Evolutionary conservation across 1,139 yeast genomes (phyloP).

Genomic region (Lodderomyces theae): DNA sequence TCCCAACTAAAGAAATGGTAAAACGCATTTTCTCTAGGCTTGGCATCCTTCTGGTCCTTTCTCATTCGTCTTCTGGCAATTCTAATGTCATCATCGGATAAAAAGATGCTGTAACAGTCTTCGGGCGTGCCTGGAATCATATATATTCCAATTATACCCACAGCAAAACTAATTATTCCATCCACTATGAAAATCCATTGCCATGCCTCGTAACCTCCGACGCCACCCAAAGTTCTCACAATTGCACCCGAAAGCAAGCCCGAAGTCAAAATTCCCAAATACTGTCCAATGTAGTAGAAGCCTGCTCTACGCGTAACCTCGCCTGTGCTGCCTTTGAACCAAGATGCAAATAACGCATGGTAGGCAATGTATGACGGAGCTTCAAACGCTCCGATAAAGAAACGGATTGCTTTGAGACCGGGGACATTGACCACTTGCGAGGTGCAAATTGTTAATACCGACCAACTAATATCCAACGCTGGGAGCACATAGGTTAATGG

Average conservation of each 20-base stretch:
- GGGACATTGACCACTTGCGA: constrained; percentile 45
- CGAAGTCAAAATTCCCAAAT: constrained; percentile 58
- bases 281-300: constrained; percentile 58
- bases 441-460: constrained; percentile 57
- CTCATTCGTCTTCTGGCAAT: constrained; percentile 58
- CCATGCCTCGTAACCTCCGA: constrained; percentile 59
- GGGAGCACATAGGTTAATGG: constrained; percentile 60
- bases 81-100: constrained; percentile 62
- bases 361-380: constrained; percentile 59
- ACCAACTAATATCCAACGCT: constrained; percentile 62
- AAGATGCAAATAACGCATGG: constrained; percentile 60
- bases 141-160: constrained; percentile 62
- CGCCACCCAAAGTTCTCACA: constrained; percentile 44
- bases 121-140: constrained; percentile 69
- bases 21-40: constrained; percentile 27
- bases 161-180: constrained; percentile 56
- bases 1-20: constrained; percentile 30
- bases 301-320: constrained; percentile 63
- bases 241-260: constrained; percentile 67
- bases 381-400: constrained; percentile 62
- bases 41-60: constrained; percentile 36
- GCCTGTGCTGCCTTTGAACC: constrained; percentile 49
- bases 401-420: constrained; percentile 55
- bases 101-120: constrained; percentile 53
- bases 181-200: constrained; percentile 74